A percentile compares a stretch with the other conserved stretches of the same genome.
Conservation (phyloP, 2,329 filamentous ascomycete species). For the Botryosphaeria agaves region DNA sequence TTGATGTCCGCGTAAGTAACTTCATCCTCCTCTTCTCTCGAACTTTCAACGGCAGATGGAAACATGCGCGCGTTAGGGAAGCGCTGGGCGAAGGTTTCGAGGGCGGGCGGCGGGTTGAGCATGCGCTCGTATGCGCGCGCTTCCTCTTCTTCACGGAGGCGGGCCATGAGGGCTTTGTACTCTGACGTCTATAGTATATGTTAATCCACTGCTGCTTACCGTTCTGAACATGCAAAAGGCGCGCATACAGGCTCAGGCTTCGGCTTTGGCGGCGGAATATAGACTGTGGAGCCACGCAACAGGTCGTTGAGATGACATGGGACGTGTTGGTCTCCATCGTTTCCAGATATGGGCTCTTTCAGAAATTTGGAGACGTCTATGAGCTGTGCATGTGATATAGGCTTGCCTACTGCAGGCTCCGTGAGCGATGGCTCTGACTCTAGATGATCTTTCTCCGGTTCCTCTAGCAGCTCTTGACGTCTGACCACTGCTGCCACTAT, state of each 20-base stretch:
- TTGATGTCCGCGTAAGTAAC: conserved; percentile 57
- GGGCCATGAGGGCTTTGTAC: conserved; percentile 76
- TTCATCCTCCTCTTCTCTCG: conserved; percentile 37
- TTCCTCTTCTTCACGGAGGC: conserved; percentile 70
- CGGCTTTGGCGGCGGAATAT: conserved; percentile 61
- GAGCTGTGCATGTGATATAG: conserved; percentile 55
- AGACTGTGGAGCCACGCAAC: conserved; percentile 53
- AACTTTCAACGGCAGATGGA: conserved; percentile 30
- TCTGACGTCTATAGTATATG: conserved; percentile 43
- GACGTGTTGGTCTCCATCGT: conserved; percentile 3
- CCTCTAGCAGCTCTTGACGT: conserved; percentile 8
- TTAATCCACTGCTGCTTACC: conserved; percentile 3
- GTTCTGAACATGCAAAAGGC: background rate
- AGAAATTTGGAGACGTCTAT: conserved; percentile 42
- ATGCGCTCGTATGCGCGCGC: conserved; percentile 67
- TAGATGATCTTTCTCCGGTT: conserved; percentile 9
- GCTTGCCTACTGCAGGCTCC: conserved; percentile 39
- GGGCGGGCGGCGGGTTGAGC: conserved; percentile 39
- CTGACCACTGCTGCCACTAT: conserved; percentile 44
- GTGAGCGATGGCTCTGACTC: conserved; percentile 31
- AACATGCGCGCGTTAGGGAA: conserved; percentile 41
- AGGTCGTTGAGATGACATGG: conserved; percentile 47
- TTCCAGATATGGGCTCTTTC: no score
- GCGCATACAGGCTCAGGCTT: conserved; percentile 56
- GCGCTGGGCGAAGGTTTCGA: conserved; percentile 42